Base-by-base conservation (phyloP, 805 yeast species). In the Suhomyces sp. region DNA sequence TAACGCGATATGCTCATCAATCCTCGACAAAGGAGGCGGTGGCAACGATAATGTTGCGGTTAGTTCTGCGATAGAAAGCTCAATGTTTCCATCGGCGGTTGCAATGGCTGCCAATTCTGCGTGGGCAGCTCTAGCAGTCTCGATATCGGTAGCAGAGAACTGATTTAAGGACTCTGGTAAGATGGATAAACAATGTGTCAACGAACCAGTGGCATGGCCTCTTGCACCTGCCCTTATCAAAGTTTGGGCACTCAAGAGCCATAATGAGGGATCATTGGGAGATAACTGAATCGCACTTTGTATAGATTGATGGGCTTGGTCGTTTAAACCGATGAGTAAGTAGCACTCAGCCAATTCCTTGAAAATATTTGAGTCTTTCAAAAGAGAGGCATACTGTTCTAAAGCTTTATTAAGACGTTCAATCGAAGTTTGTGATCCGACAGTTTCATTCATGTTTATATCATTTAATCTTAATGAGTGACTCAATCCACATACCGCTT, bases 101-200 rank as follows among this genome's bases (percentile, higher is more conserved):
- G 81, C 80, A n/a, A 83, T 68, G 4, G 79, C 78, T 0, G 85
- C 86, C 45, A 83, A 65, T 57, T 81, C 84, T 3, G 81, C 76
- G 64, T 81, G 85, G 2, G 79, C 77, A 13, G 77, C 70, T 49
- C 84, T 68, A 0, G 82, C 78, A 1, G 79, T 69, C 49, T 78
- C 79, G n/a, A 78, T 62, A 44, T 76, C 80, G 4, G 62, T 61
- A 1, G 59, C 40, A 6, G 64, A 52, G 47, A 71, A 59, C 43
- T 68, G 61, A 46, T 55, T 60, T 7, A 71, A 57, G 17, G 60
- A 54, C 15, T 63, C 66, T 2, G 80, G 79, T 44, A 78, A 61
- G 39, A 75, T 64, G 19, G 71, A 66, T 27, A 82, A 63, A 40
- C 82, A 69, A 44, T 74, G 76, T 19, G 73, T 73, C 47, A 82